These are phyloP conservation scores for Ceratobasidium sp. DNA, from an alignment of 1,284 basidiomycete species.

Conservation along the genomic window DNA sequence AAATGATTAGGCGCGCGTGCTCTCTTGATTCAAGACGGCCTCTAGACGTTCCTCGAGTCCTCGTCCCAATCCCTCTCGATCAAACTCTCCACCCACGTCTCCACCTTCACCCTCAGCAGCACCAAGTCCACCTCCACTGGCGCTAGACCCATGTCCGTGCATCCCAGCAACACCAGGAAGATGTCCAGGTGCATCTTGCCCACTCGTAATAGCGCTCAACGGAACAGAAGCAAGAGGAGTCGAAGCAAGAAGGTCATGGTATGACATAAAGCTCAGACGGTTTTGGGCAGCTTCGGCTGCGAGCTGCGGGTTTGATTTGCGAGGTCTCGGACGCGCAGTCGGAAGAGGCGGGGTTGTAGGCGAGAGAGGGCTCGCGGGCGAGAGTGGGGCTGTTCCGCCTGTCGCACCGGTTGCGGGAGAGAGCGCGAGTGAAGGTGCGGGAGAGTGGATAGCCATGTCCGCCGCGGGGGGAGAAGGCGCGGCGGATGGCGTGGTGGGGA, in stretches of 20 bases:
- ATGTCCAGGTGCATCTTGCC: slow-evolving; percentile 36
- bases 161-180: slow-evolving; percentile 38
- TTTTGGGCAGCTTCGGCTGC: slow-evolving; percentile 36
- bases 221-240: slow-evolving; percentile 43
- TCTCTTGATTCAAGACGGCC: slow-evolving; percentile 37
- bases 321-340: slow-evolving; percentile 12
- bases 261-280: slow-evolving; percentile 44
- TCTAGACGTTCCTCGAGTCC: slow-evolving; percentile 43
- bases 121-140: background rate
- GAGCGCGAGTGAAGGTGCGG: slow-evolving; percentile 6
- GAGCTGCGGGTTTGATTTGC: slow-evolving; percentile 32
- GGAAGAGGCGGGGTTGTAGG: slow-evolving; percentile 29
- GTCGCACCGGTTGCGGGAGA: background rate
- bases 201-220: slow-evolving; percentile 19
- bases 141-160: slow-evolving; percentile 5
- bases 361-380: background rate
- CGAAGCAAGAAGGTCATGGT: slow-evolving; percentile 43
- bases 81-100: slow-evolving; percentile 44
- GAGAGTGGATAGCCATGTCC: no score
- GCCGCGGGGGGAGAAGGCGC: slow-evolving; percentile 15
- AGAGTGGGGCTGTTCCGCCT: background rate
- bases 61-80: slow-evolving; percentile 42
- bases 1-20: background rate
- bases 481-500: background rate
- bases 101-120: slow-evolving; percentile 32